Base-by-base conservation (phyloP, 2,329 filamentous ascomycete species). In the Cercospora canescens region DNA sequence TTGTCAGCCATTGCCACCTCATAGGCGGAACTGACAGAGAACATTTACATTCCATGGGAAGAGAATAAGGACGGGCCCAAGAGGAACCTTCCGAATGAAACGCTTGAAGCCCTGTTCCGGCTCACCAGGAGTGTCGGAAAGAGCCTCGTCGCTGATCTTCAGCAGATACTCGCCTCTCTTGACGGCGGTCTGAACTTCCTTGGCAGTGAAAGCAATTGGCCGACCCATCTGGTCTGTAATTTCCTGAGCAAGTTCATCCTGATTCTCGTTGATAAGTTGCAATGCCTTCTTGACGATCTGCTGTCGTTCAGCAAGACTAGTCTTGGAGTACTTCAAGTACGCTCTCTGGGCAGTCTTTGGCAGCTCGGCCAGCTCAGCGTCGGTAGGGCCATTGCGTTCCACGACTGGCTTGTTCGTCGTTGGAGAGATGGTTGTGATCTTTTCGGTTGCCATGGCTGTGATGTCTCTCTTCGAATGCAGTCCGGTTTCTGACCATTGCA, bases 201-300 rank as follows among this genome's bases (percentile, higher is more conserved):
- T 93, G 55, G 86, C 89, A 0, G 92, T 91, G 78, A 94, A 97
- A 39, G 91, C 87, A 74, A 97, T 97, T 35, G 94, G 94, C 21
- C 94, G 87, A 48, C 94, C 94, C 94, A 98, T 98, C 82, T 98
- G 94, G 77, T 92, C 89, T 0, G 94, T 97, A 66, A 98, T 82
- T 78, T 97, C 94, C 71, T 88, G 86, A 6, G 91, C 93, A 35
- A 98, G 84, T 68, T 89, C 91, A 88, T 95, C 90, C 78, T 93
- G 87, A 77, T 88, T 89, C 58, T 88, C 86, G 16, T 82, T 80
- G 30, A 98, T 83, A 4, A 92, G 80, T 68, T 89, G 86, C 52
- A 98, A 81, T 1, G 94, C 93, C 74, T 91, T 92, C 73, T 87
- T 89, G 73, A 97, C 88, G 70, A 97, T 94, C 55, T 86, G 85